Evolutionary conservation across 495 filamentous ascomycete species (phyloP), one percentile per base, ranked within the genome.

Genomic region (Tuber magnatum): DNA sequence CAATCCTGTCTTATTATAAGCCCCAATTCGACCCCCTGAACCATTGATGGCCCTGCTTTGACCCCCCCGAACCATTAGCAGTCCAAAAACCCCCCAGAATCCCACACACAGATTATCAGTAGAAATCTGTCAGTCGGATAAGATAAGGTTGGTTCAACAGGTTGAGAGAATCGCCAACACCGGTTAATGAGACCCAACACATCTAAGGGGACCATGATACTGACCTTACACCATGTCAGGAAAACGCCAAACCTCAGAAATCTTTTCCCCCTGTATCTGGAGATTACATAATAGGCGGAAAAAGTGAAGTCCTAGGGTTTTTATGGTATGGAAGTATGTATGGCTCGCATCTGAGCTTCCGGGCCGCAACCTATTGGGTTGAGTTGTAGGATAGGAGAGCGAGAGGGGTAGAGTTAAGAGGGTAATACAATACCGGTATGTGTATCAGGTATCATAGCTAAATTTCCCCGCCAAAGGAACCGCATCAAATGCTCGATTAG

Each of bases 81-180:
- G 0, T 0, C 24, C 3, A 12, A n/a, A 12, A 32, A n/a, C 1
- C 9, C 24, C n/a, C 7, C 12, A 3, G 3, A n/a, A 32, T 5
- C 3, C n/a, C 3, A 51, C 51, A 12, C 0, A 28, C 10, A 61
- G n/a, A 61, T 61, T 0, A 28, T 48, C 8, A 18, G 46, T 24
- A 20, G 22, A 48, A 24, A 48, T 61, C 51, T 5, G n/a, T n/a
- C n/a, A 3, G 0, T 2, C 3, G 24, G 9, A 8, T 0, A n/a
- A 9, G 48, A 10, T n/a, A n/a, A 0, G 48, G 3, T 51, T n/a
- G 12, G 24, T 51, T 51, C 12, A 9, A n/a, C 3, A 10, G 24
- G 2, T 12, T 51, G 6, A 3, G 8, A 3, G 48, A n/a, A 51
- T 12, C 24, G 48, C 20, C 1, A 51, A 12, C 22, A n/a, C 48